A percentile compares a stretch with the other conserved stretches of the same genome.
Evolutionary conservation across 768 basidiomycete species (phyloP).

Genomic region (Trichaptum fuscoviolaceum): DNA sequence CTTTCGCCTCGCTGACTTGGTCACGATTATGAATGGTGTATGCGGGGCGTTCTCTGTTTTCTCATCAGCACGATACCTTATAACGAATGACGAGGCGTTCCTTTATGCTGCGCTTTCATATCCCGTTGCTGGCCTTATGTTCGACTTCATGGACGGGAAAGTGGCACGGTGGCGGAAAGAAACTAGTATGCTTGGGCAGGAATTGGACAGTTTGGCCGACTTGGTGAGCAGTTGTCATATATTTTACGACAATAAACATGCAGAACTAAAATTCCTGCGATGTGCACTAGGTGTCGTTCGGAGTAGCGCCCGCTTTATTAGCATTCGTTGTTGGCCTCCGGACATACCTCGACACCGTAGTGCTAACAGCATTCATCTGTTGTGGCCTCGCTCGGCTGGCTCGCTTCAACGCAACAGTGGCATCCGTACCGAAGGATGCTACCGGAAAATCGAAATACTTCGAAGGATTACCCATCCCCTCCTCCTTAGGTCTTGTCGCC

Average conservation of each 20-base stretch:
- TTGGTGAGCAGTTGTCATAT: constrained; percentile 48
- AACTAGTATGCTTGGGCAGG: constrained; percentile 93
- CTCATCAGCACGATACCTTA: constrained; percentile 84
- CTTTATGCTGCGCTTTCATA: constrained; percentile 84
- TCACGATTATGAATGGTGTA: constrained; percentile 98
- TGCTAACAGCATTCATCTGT: constrained; percentile 88
- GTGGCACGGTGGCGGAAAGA: constrained; percentile 97
- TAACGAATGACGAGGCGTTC: constrained; percentile 71
- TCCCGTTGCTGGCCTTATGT: constrained; percentile 91
- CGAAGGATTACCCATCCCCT: constrained; percentile 96
- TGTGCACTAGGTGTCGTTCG: constrained; percentile 80
- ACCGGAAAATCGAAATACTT: constrained; percentile 92
- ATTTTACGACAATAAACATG: not conserved
- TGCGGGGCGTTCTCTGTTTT: constrained; percentile 96
- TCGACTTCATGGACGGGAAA: constrained; percentile 97
- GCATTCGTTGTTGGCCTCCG: constrained; percentile 89
- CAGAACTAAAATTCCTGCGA: not conserved
- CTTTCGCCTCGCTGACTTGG: constrained; percentile 95
- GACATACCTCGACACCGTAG: constrained; percentile 85
- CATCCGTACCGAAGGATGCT: constrained; percentile 81
- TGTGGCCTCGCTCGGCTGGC: constrained; percentile 95
- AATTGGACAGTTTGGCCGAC: constrained; percentile 95
- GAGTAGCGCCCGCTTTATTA: constrained; percentile 92
- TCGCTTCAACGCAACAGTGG: constrained; percentile 97
- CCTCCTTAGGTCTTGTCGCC: constrained; percentile 74